Base-by-base conservation (phyloP, 257 asterid genomes). In the Cynanchum wilfordii region DNA sequence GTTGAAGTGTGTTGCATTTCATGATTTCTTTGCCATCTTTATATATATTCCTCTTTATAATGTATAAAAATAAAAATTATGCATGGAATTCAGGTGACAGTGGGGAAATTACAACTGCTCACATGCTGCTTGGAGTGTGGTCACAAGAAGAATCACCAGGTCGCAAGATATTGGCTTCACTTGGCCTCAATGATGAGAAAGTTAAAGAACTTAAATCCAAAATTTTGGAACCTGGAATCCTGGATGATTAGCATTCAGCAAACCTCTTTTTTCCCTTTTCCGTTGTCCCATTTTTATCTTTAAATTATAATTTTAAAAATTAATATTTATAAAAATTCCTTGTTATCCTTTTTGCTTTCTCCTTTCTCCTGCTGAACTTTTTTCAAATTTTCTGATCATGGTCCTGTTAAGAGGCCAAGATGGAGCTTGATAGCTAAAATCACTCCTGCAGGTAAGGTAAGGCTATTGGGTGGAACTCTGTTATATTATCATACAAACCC, bases 111-210 rank as follows among this genome's bases (percentile, higher is more conserved):
- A 84, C 92, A 33, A 85, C 90, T 10, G 70, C 64, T 36, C 92
- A 86, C 80, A 57, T 89, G 67, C 79, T 89, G 59, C 85, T 89
- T 62, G 96, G 96, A 69, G 73, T 88, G 69, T 89, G 96, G 96
- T 36, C 76, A 44, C 92, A 88, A 75, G 84, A 79, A 80, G 94
- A 78, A 67, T 82, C 92, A 56, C 88, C 88, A 7, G 96, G 92
- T 60, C 82, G 81, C 73, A 76, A 86, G 81, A 51, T 85, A 52
- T 68, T 89, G 83, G 78, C 79, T 75, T 60, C 75, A 16, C 74
- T 86, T 55, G 90, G 89, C 69, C 86, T 89, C 59, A 80, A 52
- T 44, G 73, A 77, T 22, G 96, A 89, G 69, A 88, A 86, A 73
- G 89, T 85, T 60, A 76, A 86, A 78, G 92, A 88, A 74, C 86